A percentile compares a stretch with the other conserved stretches of the same genome.
phyloP scores from a whole-genome alignment of 345 rosid species.

The Nephelium lappaceum region DNA sequence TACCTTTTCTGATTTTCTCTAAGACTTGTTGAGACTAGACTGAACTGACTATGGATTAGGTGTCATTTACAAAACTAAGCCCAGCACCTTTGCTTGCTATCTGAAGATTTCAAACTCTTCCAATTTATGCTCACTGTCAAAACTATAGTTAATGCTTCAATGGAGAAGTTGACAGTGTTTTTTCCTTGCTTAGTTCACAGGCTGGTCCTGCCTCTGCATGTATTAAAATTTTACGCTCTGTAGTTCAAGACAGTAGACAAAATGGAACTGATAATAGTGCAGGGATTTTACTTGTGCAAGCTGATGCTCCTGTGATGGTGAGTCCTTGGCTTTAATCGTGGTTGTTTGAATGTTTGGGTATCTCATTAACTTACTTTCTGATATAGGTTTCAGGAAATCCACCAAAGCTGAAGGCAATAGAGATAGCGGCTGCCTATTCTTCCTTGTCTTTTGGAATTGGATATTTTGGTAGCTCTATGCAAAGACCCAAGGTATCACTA shows the following conservation, averaged over 20 bases:
- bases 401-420: constrained; percentile 66
- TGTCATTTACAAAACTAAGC: not conserved
- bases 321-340: constrained; percentile 19
- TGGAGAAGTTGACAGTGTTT: constrained; percentile 17
- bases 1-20: not conserved
- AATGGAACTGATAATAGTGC: constrained; percentile 57
- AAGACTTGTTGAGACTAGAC: not conserved
- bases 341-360: not conserved
- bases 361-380: constrained; percentile 12
- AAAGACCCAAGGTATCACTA: constrained; percentile 75
- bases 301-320: constrained; percentile 67
- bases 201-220: constrained; percentile 96
- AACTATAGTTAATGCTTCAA: not conserved
- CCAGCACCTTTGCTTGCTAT: not conserved
- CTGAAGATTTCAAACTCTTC: not conserved
- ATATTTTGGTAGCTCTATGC: constrained; percentile 81
- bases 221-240: constrained; percentile 61
- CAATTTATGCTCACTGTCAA: not conserved
- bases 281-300: constrained; percentile 82
- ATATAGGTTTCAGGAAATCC: constrained; percentile 54
- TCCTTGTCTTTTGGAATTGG: constrained; percentile 87
- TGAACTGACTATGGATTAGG: not conserved
- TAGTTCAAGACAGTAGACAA: constrained; percentile 46
- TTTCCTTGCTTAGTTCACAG: constrained; percentile 58
- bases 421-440: constrained; percentile 89